Evolutionary conservation across 768 basidiomycete species (phyloP).

Genomic region (Mycena chlorophos): DNA sequence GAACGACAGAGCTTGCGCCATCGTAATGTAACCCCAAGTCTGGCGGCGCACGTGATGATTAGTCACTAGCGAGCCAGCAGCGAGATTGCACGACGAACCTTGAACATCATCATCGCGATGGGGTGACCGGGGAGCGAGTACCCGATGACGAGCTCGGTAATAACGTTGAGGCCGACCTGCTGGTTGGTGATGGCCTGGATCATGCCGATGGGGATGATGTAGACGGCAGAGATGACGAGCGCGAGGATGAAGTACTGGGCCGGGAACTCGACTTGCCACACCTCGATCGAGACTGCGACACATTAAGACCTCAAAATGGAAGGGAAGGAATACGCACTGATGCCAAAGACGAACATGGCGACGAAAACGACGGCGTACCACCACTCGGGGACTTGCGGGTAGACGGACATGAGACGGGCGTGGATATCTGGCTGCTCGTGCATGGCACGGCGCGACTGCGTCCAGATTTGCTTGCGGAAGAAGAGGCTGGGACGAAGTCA

Average conservation of each 20-base stretch:
- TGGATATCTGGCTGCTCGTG: constrained; percentile 45
- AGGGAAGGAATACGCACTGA: constrained; percentile 43
- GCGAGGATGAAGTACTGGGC: constrained; percentile 42
- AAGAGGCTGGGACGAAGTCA: constrained; percentile 31
- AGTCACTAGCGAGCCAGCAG: no score
- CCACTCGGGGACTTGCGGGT: constrained; percentile 48
- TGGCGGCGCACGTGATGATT: no score
- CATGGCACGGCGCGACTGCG: constrained; percentile 36
- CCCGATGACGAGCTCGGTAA: constrained; percentile 64
- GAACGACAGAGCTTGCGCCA: constrained; percentile 15
- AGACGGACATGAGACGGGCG: constrained; percentile 42
- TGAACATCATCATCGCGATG: constrained; percentile 73
- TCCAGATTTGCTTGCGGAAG: constrained; percentile 47
- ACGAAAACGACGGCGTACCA: constrained; percentile 43
- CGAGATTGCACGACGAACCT: no score
- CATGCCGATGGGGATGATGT: constrained; percentile 55
- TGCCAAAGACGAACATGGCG: constrained; percentile 39
- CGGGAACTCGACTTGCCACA: constrained; percentile 56
- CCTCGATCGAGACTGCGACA: constrained; percentile 42
- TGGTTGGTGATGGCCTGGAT: constrained; percentile 61
- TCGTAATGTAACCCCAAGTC: constrained; percentile 53
- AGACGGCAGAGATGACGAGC: constrained; percentile 38
- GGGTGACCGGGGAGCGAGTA: constrained; percentile 45
- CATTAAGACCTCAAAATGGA: constrained; percentile 21
- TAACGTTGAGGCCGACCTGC: constrained; percentile 51